Conservation (phyloP, 768 basidiomycete genomes). For the Pleurotus ostreatus region DNA sequence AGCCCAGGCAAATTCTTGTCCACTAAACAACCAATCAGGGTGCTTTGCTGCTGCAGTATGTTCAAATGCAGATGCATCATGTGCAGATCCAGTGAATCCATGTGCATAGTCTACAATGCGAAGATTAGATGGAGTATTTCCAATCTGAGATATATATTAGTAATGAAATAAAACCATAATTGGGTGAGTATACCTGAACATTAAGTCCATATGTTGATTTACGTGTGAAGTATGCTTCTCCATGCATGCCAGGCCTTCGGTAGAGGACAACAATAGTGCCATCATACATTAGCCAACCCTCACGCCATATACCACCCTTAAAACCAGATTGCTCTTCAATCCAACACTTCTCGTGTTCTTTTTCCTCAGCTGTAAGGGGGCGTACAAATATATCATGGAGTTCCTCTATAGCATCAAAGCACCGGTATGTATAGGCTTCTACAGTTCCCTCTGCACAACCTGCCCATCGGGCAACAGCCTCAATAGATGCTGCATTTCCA, state of each 20-base stretch:
- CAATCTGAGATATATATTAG: constrained; percentile 8
- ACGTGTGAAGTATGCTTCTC: constrained; percentile 31
- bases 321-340: constrained; percentile 14
- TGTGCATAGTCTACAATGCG: constrained; percentile 17
- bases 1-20: constrained; percentile 22
- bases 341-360: constrained; percentile 21
- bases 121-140: constrained; percentile 17
- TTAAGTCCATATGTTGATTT: constrained; percentile 25
- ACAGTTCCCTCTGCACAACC: constrained; percentile 20
- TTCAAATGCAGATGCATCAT: constrained; percentile 19
- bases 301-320: constrained; percentile 18
- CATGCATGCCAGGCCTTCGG: constrained; percentile 24
- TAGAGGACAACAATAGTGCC: constrained; percentile 26
- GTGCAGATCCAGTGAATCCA: constrained; percentile 19
- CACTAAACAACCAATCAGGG: constrained; percentile 9
- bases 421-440: constrained; percentile 13
- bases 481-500: constrained; percentile 23
- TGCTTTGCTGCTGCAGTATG: constrained; percentile 13
- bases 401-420: constrained; percentile 16
- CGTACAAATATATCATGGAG: constrained; percentile 15
- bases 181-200: constrained; percentile 19
- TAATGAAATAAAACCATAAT: neutral
- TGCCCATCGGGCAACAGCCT: constrained; percentile 21
- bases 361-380: constrained; percentile 16
- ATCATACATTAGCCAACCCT: constrained; percentile 27